Evolutionary conservation across 2,329 filamentous ascomycete species (phyloP), one percentile per base, ranked within the genome.

Genomic region (Monilinia fructigena): DNA sequence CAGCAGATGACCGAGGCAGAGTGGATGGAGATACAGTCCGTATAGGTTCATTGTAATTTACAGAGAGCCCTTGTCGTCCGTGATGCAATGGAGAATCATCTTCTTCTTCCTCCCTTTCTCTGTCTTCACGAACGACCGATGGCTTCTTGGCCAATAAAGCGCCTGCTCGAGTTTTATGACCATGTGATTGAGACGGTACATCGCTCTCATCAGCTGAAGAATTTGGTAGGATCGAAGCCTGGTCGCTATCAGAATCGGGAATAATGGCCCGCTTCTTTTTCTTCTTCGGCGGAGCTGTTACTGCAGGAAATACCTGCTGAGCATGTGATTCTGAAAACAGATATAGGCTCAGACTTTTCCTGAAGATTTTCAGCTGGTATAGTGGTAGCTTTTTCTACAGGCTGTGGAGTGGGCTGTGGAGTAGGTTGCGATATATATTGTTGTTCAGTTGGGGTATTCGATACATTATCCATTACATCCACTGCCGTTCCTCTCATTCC

Each of bases 401-500:
- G 16, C 28, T 63, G 59, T 23, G 58, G 14, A 58, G 18, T 31
- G 20, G 56, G 58, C 35, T 55, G 38, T 26, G 69, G 63, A 65
- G 70, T 58, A 67, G 72, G 38, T 35, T 62, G 61, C 20, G 61
- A 26, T 65, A 42, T 31, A 16, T 54, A 61, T 38, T 55, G 42
- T 23, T 70, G 63, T 66, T 70, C 60, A 68, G 71, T 20, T 3
- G 31, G 20, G 45, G 35, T 16, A 28, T 54, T 53, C 23, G 63
- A 31, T 54, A 23, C 23, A 18, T 23, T 40, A 54, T 45, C 40
- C 72, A 73, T 69, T 14, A 69, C 70, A 68, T 80, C 78, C 6
- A 85, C 76, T 8, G 80, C 79, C 3, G 82, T 81, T 4, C 82
- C 84, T 66, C 77, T 82, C 2, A 81, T 77, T 71, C n/a, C n/a